Base-by-base conservation (phyloP, 306 rosid genomes). In the Lathyrus aphaca region DNA sequence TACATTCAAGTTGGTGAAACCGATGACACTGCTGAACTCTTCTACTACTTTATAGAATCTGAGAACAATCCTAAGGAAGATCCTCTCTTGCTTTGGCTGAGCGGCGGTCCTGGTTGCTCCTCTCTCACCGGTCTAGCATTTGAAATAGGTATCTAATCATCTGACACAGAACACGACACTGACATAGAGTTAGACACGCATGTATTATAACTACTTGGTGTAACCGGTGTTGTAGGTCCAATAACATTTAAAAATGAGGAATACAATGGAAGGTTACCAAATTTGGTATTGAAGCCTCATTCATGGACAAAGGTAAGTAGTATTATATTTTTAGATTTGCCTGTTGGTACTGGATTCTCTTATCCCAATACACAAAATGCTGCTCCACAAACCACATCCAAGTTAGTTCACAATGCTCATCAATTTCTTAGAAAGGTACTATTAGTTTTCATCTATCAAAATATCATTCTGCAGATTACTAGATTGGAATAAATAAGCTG, bases 251-350 rank as follows among this genome's bases (percentile, higher is more conserved):
- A 10, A 10, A 10, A 66, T 2, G 71, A 66, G 11, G 71, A 15
- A 29, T 66, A 46, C 42, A 48, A 30, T 3, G 59, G 45, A 6
- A 66, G 59, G 30, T 48, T 46, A 3, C 71, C 71, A n/a, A 48
- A 16, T 66, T 66, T 66, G 30, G 29, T 4, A 1, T 30, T 48
- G 45, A 66, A 11, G 29, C 16, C 30, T 29, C 44, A 66, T 16
- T 66, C 71, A 29, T 66, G 71, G 71, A 46, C 71, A 29, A 66
- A 66, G 71, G 43, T 66, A 6, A 66, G 71, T 48, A 66, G 40
- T 54, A 66, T 66, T 15, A 66, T 66, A 30, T 66, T 66, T 48
- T 16, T 66, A 42, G 71, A 66, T 30, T 48, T 43, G 16, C 59
- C 71, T 5, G 59, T 10, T 6, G 58, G 45, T 1, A 48, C 71